A percentile compares a stretch with the other conserved stretches of the same genome.
Conservation (phyloP, 2,329 filamentous ascomycete species). For the Eutypella sp. region DNA sequence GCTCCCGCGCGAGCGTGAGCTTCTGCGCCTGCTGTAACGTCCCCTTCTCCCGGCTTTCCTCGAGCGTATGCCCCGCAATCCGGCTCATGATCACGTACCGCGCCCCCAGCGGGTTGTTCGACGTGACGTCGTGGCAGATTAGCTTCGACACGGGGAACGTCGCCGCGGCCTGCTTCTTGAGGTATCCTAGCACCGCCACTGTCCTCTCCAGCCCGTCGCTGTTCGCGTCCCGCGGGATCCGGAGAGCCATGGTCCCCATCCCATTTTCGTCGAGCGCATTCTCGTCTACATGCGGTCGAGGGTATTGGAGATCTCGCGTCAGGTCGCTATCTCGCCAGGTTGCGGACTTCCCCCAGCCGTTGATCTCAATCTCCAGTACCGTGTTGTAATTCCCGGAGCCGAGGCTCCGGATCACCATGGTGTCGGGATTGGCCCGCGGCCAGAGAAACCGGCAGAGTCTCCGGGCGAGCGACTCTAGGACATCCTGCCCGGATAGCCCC, state of each 20-base stretch:
- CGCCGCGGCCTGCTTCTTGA: background rate
- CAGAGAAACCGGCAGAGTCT: background rate
- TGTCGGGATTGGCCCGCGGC: background rate
- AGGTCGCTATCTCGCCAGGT: background rate
- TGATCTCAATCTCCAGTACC: background rate
- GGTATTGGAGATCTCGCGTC: background rate
- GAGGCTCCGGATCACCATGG: background rate
- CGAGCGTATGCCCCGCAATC: background rate
- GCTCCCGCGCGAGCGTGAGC: background rate
- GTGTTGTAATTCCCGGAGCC: background rate
- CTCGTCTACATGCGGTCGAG: background rate
- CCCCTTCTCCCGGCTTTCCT: background rate
- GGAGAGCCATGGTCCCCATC: background rate
- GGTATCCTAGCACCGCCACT: background rate
- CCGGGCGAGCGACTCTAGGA: background rate
- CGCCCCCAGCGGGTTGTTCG: background rate
- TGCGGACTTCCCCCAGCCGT: background rate
- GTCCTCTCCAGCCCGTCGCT: background rate
- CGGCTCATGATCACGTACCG: background rate
- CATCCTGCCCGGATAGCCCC: background rate
- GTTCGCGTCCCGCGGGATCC: background rate
- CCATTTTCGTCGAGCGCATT: background rate
- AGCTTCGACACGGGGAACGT: background rate
- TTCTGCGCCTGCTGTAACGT: background rate
- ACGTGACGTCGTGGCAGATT: background rate